Evolutionary conservation across 106 monocot genomes (phyloP).

Genomic region (Cymbidium sinense): DNA sequence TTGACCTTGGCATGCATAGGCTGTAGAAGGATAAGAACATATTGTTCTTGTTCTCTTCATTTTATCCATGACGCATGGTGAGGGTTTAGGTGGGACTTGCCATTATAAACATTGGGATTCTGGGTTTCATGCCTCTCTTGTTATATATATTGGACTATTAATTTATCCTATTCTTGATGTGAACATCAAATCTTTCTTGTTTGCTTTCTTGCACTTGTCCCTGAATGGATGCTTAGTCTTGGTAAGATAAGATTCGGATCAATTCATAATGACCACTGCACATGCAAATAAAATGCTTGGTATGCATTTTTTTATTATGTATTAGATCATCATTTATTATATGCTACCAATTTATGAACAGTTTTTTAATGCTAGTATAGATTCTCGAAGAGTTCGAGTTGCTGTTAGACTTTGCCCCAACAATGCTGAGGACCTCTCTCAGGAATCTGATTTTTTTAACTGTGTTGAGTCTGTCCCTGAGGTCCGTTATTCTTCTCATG

Average conservation of each 20-base stretch:
- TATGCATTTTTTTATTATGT: background rate
- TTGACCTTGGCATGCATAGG: background rate
- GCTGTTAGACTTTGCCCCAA: slow-evolving; percentile 68
- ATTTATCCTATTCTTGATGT: background rate
- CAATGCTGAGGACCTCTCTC: slow-evolving; percentile 49
- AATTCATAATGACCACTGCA: background rate
- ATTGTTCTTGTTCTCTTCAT: background rate
- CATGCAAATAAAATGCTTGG: background rate
- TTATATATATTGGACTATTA: background rate
- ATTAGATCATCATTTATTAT: slow-evolving; percentile 5
- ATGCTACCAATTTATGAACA: background rate
- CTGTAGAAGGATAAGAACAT: background rate
- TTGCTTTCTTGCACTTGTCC: background rate
- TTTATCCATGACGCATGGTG: background rate
- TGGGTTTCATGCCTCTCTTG: background rate
- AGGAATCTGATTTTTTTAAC: slow-evolving; percentile 40
- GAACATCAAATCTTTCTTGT: background rate
- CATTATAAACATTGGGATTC: background rate
- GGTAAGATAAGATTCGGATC: background rate
- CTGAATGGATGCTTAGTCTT: background rate
- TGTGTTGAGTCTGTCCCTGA: slow-evolving; percentile 68
- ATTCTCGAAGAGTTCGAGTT: slow-evolving; percentile 64
- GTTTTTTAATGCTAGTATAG: slow-evolving; percentile 15
- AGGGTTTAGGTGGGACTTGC: background rate
- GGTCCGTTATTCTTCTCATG: slow-evolving; percentile 22